Evolutionary conservation across 179 eudicot species (phyloP).

Genomic region (Amaranthus tricolor): DNA sequence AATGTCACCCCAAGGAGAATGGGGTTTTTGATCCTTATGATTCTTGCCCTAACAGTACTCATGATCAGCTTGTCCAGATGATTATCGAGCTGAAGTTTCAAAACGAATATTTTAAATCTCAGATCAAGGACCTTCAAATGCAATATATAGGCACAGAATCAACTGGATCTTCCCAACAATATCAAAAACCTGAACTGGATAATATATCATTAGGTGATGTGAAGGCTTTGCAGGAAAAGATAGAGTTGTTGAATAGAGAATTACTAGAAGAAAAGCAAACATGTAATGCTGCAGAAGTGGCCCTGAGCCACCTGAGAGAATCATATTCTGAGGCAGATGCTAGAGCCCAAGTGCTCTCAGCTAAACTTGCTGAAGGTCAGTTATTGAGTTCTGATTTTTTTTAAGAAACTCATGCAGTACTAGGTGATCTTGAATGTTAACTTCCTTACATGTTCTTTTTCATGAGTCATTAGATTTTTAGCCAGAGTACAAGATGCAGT

Average conservation of each 20-base stretch:
- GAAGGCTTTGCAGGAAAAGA: slow-evolving; percentile 45
- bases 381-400: neutral
- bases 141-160: slow-evolving; percentile 25
- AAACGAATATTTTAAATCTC: slow-evolving; percentile 82
- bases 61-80: slow-evolving; percentile 64
- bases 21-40: slow-evolving; percentile 32
- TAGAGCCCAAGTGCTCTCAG: slow-evolving; percentile 73
- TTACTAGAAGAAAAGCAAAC: slow-evolving; percentile 77
- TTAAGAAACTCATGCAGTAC: neutral
- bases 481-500: neutral
- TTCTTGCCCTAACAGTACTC: slow-evolving; percentile 23
- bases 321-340: slow-evolving; percentile 78
- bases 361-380: slow-evolving; percentile 80
- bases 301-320: slow-evolving; percentile 70
- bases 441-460: neutral
- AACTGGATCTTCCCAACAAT: slow-evolving; percentile 25
- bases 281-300: slow-evolving; percentile 87
- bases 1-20: slow-evolving; percentile 40
- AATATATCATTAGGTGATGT: slow-evolving; percentile 32
- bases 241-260: slow-evolving; percentile 62
- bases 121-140: slow-evolving; percentile 46
- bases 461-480: neutral
- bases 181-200: slow-evolving; percentile 31
- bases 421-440: neutral
- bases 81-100: slow-evolving; percentile 68